A percentile compares a stretch with the other conserved stretches of the same genome.
phyloP scores from a whole-genome alignment of 2,329 filamentous ascomycete species.

The Colletotrichum paranaense region DNA sequence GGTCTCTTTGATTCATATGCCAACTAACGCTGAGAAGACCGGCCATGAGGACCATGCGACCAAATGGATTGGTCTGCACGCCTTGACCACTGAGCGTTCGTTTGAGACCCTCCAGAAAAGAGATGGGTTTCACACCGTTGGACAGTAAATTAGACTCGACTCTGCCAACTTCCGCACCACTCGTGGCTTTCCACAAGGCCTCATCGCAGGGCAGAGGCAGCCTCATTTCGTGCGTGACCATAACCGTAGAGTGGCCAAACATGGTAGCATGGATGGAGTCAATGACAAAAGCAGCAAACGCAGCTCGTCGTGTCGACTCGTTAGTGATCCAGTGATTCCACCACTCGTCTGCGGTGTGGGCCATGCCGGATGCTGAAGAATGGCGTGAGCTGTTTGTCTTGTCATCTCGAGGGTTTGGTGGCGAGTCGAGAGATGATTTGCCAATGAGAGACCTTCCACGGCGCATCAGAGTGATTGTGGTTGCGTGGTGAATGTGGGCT shows the following conservation, averaged over 20 bases:
- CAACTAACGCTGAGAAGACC: conserved; percentile 93
- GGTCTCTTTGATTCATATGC: conserved; percentile 97
- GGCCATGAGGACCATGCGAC: conserved; percentile 92
- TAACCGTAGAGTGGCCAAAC: conserved; percentile 96
- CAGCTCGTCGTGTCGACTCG: conserved; percentile 88
- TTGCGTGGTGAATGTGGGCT: conserved; percentile 96
- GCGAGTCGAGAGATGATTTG: conserved; percentile 84
- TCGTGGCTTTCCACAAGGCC: conserved; percentile 89
- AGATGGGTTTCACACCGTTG: conserved; percentile 84
- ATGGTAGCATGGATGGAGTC: conserved; percentile 97
- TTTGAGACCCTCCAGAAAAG: conserved; percentile 92
- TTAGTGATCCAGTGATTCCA: conserved; percentile 98
- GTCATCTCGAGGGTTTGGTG: conserved; percentile 77
- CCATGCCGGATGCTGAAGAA: conserved; percentile 69
- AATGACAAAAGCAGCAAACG: conserved; percentile 93
- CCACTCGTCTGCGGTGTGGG: conserved; percentile 84
- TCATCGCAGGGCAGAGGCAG: conserved; percentile 94
- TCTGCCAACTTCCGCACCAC: conserved; percentile 84
- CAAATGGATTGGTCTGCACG: conserved; percentile 93
- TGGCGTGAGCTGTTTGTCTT: conserved; percentile 65
- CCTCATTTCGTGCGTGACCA: conserved; percentile 96
- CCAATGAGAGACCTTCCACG: conserved; percentile 92
- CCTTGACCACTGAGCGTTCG: conserved; percentile 86
- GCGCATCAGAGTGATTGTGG: conserved; percentile 94
- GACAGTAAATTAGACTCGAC: conserved; percentile 84